These are phyloP conservation scores for Phytophthora hibernalis DNA, from an alignment of 352 stramenopile genomes.

Conservation along the genomic window DNA sequence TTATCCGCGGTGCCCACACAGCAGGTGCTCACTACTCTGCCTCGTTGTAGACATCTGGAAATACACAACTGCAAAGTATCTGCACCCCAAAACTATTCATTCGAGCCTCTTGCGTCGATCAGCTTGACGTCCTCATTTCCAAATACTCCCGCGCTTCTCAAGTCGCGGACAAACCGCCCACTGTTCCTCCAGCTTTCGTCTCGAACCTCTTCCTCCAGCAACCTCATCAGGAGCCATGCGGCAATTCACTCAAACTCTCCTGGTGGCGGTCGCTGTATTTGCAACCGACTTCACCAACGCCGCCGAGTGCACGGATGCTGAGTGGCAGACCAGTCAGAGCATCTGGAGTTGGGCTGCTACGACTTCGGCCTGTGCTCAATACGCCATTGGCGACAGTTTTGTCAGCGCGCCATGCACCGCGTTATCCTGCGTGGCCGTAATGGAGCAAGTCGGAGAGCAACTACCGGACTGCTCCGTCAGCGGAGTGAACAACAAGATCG, in stretches of 20 bases:
- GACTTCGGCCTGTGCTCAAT: constrained; percentile 23
- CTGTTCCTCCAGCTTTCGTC: too few relatives aligned
- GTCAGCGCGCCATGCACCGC: constrained; percentile 26
- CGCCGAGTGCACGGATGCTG: constrained; percentile 23
- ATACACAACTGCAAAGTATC: too few relatives aligned
- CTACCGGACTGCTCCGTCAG: constrained; percentile 23
- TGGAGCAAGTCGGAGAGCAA: constrained; percentile 28
- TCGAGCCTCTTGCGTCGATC: too few relatives aligned
- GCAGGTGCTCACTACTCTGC: too few relatives aligned
- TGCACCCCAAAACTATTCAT: too few relatives aligned
- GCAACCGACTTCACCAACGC: background rate
- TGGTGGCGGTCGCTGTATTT: constrained; percentile 1
- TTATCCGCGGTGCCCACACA: too few relatives aligned
- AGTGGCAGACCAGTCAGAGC: constrained; percentile 18
- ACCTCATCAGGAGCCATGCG: too few relatives aligned
- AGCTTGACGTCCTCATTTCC: background rate
- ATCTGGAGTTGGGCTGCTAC: constrained; percentile 24
- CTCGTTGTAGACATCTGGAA: too few relatives aligned
- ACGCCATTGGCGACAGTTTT: constrained; percentile 16
- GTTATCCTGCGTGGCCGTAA: constrained; percentile 19
- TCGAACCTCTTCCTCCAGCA: too few relatives aligned
- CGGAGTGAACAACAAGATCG: constrained; percentile 31
- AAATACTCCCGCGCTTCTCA: background rate
- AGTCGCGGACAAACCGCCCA: background rate
- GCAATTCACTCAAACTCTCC: background rate